A percentile compares a stretch with the other conserved stretches of the same genome.
Conservation (phyloP, 1,284 basidiomycete genomes). For the Heterobasidion irregulare region DNA sequence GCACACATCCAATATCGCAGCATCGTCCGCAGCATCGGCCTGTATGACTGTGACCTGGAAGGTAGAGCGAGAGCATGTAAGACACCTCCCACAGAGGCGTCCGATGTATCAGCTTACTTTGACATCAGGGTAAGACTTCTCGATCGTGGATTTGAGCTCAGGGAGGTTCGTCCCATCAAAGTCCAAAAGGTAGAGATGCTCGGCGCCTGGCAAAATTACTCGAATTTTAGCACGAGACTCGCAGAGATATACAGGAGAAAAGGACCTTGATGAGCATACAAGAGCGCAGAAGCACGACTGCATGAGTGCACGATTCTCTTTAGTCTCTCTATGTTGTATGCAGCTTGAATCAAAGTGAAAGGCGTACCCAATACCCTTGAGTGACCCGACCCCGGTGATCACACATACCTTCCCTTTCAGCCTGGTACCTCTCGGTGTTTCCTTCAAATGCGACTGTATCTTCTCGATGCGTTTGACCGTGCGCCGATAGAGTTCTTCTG, state of each 20-base stretch:
- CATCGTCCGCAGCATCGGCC: slow-evolving; percentile 80
- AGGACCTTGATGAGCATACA: slow-evolving; percentile 78
- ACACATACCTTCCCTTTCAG: slow-evolving; percentile 83
- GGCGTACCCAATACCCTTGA: slow-evolving; percentile 77
- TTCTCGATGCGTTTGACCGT: slow-evolving; percentile 58
- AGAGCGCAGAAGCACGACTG: slow-evolving; percentile 68
- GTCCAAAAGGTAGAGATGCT: slow-evolving; percentile 82
- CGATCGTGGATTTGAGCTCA: slow-evolving; percentile 61
- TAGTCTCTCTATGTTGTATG: neutral
- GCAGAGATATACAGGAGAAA: slow-evolving; percentile 5
- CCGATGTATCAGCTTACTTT: slow-evolving; percentile 39
- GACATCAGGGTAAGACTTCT: slow-evolving; percentile 66
- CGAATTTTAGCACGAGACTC: neutral
- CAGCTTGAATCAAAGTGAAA: slow-evolving; percentile 5
- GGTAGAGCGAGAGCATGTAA: neutral
- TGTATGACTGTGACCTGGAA: slow-evolving; percentile 61
- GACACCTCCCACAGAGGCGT: neutral
- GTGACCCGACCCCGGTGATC: slow-evolving; percentile 80
- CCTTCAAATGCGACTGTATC: slow-evolving; percentile 65
- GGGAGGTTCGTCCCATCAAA: slow-evolving; percentile 66
- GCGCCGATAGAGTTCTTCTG: slow-evolving; percentile 27
- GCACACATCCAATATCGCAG: slow-evolving; percentile 63
- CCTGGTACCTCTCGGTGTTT: slow-evolving; percentile 43
- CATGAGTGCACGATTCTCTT: slow-evolving; percentile 4
- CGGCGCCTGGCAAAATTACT: slow-evolving; percentile 48